Base-by-base conservation (phyloP, 1,139 yeast genomes). In the Entelexis sorbosivorans region DNA sequence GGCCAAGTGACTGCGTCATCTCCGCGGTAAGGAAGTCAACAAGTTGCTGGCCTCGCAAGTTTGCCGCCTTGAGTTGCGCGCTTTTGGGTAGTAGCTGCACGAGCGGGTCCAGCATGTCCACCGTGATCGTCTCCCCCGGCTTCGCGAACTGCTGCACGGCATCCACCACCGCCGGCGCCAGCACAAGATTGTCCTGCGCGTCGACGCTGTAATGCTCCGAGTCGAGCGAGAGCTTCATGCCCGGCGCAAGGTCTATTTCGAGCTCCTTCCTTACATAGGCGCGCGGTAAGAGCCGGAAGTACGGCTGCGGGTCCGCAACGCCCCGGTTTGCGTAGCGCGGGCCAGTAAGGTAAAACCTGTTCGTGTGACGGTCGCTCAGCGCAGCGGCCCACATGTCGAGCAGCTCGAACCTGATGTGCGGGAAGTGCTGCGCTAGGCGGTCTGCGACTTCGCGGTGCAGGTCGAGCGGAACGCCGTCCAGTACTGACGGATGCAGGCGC, bases 301-400 rank as follows among this genome's bases (percentile, higher is more conserved):
- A 42, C 14, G 45, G 36, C 13, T 19, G 24, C 24, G 24, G 13
- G 17, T 5, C 24, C n/a, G 26, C 10, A 5, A 13, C 3, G 14
- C 14, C 24, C 3, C 34, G 22, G n/a, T 16, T 11, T 1, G n/a
- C 7, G 22, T 52, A 77, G 64, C 60, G 78, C 83, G 58, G 68
- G 78, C 10, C 77, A 77, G 64, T 81, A 77, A 65, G 75, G 68
- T 17, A 65, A 64, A 63, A 78, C 70, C 55, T 78, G 61, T 42
- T 63, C 59, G 47, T 60, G 59, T 40, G 44, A 8, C 13, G 35
- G 36, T 35, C 31, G 22, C 22, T 22, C 32, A 19, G 33, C 22
- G 10, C 31, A 3, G n/a, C 5, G 16, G 22, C 31, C n/a, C 19
- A 33, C 32, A 32, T 44, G 24, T 32, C 47, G 22, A 20, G 20